phyloP scores from a whole-genome alignment of 345 rosid genomes.

The Sapria himalayana region DNA sequence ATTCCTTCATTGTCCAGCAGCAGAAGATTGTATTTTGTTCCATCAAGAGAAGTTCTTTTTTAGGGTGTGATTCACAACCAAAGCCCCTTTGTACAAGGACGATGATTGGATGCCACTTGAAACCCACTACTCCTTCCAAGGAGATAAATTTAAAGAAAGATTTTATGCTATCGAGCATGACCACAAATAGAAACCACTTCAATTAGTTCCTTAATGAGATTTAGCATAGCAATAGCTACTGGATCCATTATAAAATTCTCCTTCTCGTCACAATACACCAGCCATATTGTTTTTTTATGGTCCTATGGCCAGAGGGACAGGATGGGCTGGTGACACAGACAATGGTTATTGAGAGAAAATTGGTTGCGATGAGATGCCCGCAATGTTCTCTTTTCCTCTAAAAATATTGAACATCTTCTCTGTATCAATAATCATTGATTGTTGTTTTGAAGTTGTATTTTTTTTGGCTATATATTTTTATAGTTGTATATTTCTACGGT shows the following conservation, averaged over 20 bases:
- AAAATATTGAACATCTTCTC: too few species aligned
- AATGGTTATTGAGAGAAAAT: too few species aligned
- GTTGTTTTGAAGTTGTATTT: too few species aligned
- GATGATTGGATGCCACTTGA: conserved; percentile 17
- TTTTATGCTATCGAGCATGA: conserved; percentile 15
- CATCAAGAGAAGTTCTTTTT: conserved; percentile 20
- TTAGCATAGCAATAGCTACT: conserved; percentile 19
- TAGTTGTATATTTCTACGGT: too few species aligned
- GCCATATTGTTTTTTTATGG: too few species aligned
- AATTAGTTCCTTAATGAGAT: conserved; percentile 19
- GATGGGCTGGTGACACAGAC: too few species aligned
- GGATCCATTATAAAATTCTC: conserved; percentile 21
- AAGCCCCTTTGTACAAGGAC: conserved; percentile 19
- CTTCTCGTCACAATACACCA: conserved; percentile 21
- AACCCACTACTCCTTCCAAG: conserved; percentile 20
- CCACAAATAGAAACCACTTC: conserved; percentile 22
- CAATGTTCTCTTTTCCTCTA: too few species aligned
- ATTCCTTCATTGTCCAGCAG: conserved; percentile 20
- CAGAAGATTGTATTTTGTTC: conserved; percentile 18
- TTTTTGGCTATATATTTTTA: too few species aligned
- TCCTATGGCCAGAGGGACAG: too few species aligned
- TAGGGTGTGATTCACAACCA: conserved; percentile 30
- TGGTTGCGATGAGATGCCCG: too few species aligned
- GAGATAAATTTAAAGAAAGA: conserved; percentile 19
- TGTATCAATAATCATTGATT: too few species aligned